Base-by-base conservation (phyloP, 331 rosid genomes). In the Acacia concinna region DNA sequence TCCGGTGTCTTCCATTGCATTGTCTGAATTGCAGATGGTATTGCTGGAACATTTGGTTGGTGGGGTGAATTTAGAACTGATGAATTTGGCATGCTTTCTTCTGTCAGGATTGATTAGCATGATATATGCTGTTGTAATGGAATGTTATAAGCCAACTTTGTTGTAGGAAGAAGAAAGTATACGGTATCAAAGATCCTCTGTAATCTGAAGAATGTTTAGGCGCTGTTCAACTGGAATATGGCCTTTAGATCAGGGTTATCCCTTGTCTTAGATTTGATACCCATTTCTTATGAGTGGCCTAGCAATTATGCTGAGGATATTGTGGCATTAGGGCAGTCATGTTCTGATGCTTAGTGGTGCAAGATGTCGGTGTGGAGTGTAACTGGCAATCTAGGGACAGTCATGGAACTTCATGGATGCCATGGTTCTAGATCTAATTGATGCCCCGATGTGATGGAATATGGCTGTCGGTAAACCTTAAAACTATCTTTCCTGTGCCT, bases 1-100 rank as follows among this genome's bases (percentile, higher is more conserved):
- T 68, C 76, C 80, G 68, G 85, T 77, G 70, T 78, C 77, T 78
- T 84, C 74, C 63, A 44, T 75, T 83, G 78, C 83, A 41, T 83
- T 76, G 81, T 80, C 91, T 85, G 87, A 89, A 80, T 75, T 86
- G 81, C 86, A 77, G 83, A 78, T 81, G 84, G 88, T 82, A 84
- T 82, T 81, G 75, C 89, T 82, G 90, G 89, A 77, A 79, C 78
- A 15, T 85, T 74, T 82, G 85, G 74, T 85, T 68, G 76, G 34
- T 34, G 67, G 84, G 76, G 84, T 79, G 81, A 75, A 75, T 47
- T 75, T 76, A 88, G 86, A 82, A 64, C 84, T 81, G 82, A 74
- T 43, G 63, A 76, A 67, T 74, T 77, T 70, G 87, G 78, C 85
- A 82, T 79, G 56, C 78, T 81, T 76, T 72, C 72, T 84, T 82